Percentiles rank a stretch among this genome's conserved stretches.
Conservation (phyloP, 2,329 filamentous ascomycete genomes). For the Immersiporthe knoxdaviesiana region DNA sequence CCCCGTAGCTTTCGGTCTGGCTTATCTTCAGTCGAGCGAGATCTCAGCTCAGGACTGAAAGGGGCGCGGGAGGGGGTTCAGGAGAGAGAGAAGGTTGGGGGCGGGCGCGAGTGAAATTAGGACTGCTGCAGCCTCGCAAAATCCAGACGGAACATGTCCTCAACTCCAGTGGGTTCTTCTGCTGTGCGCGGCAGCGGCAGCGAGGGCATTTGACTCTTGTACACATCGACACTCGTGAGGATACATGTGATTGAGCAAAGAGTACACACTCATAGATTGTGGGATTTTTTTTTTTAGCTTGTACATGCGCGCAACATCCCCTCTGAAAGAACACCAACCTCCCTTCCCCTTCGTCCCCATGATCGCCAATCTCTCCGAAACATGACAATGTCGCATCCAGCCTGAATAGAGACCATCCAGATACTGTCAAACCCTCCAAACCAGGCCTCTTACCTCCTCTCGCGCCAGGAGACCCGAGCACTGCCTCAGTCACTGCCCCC, state of each 20-base stretch:
- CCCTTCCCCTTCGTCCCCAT: neutral
- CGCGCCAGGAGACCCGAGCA: conserved; percentile 7
- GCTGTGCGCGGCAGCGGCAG: too few species aligned
- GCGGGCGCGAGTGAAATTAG: too few species aligned
- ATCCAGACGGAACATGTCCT: too few species aligned
- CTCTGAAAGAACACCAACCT: neutral
- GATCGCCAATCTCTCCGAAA: neutral
- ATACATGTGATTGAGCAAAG: neutral
- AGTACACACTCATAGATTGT: neutral
- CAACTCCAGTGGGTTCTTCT: neutral
- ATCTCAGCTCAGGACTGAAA: too few species aligned
- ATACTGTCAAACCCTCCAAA: conserved; percentile 13
- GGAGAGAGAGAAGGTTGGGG: too few species aligned
- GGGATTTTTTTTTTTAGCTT: neutral
- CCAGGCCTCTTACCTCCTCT: conserved; percentile 20
- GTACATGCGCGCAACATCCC: neutral
- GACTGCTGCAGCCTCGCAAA: too few species aligned
- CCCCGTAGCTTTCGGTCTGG: too few species aligned
- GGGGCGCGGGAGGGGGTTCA: too few species aligned
- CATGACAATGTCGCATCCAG: neutral
- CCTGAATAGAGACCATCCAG: conserved; percentile 2
- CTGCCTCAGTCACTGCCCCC: conserved; percentile 13
- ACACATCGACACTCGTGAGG: neutral
- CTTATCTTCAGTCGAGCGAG: too few species aligned
- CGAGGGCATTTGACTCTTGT: neutral